phyloP scores from a whole-genome alignment of 768 basidiomycete species.

The Tricholoma terreum region DNA sequence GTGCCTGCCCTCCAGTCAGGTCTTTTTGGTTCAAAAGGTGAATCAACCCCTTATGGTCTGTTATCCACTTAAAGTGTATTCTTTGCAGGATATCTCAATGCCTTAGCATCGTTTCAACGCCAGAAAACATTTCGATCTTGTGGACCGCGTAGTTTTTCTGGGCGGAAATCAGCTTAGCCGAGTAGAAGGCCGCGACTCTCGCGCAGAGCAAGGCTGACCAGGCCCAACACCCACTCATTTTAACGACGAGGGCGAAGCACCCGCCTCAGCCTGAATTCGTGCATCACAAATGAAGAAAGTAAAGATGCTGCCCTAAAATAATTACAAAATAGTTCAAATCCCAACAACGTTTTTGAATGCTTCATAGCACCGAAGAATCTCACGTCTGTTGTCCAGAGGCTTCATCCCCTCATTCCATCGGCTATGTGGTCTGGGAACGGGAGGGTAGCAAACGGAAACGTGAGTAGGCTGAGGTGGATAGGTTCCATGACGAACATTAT shows the following conservation, averaged over 20 bases:
- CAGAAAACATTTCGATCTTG: slow-evolving; percentile 29
- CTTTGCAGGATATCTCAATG: slow-evolving; percentile 21
- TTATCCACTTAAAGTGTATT: too few species aligned
- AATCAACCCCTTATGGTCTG: too few species aligned
- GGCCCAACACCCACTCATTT: background rate
- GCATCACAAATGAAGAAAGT: too few species aligned
- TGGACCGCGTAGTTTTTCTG: too few species aligned
- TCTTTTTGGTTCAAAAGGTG: slow-evolving; percentile 12
- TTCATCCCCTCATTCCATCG: slow-evolving; percentile 1
- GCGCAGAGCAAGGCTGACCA: slow-evolving; percentile 17
- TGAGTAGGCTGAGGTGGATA: slow-evolving; percentile 13
- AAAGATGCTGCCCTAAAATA: too few species aligned
- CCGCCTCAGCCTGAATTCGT: too few species aligned
- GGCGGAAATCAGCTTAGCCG: slow-evolving; percentile 17
- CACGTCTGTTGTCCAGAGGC: too few species aligned
- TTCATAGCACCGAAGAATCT: too few species aligned
- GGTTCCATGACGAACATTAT: too few species aligned
- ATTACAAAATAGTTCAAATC: too few species aligned
- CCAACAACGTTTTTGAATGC: background rate
- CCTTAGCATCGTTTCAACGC: slow-evolving; percentile 20
- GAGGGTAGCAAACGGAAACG: slow-evolving; percentile 12
- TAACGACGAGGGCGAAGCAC: too few species aligned
- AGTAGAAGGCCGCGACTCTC: slow-evolving; percentile 27
- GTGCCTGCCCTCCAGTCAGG: too few species aligned
- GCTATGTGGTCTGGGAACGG: slow-evolving; percentile 1